Conservation (phyloP, 2,329 filamentous ascomycete species). For the Pyrenophora seminiperda region DNA sequence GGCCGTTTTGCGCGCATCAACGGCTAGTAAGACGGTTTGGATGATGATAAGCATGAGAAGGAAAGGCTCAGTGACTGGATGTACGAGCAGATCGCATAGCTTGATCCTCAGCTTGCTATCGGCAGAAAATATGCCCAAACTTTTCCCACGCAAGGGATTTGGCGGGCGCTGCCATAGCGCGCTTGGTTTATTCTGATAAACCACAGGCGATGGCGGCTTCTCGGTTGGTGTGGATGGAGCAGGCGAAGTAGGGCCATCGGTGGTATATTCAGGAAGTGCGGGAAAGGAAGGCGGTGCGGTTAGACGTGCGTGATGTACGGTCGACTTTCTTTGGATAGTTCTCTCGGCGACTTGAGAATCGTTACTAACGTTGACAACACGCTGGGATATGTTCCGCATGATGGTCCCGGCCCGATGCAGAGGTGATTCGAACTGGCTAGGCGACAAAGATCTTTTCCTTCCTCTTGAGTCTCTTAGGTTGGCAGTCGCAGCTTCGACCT, state of each 20-base stretch:
- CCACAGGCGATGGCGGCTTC: conserved; percentile 45
- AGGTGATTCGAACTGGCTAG: conserved; percentile 52
- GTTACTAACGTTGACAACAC: conserved; percentile 96
- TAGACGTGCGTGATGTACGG: conserved; percentile 60
- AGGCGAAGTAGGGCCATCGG: conserved; percentile 48
- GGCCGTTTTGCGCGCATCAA: conserved; percentile 78
- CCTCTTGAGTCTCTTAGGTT: conserved; percentile 43
- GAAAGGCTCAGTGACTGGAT: conserved; percentile 82
- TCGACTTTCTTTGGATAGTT: conserved; percentile 66
- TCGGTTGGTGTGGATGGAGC: conserved; percentile 41
- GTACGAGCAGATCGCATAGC: conserved; percentile 83
- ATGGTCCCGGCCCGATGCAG: conserved; percentile 58
- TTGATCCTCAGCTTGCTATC: conserved; percentile 74
- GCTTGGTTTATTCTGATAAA: conserved; percentile 36
- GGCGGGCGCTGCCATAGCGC: conserved; percentile 51
- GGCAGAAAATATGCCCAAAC: conserved; percentile 81
- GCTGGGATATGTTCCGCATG: conserved; percentile 81
- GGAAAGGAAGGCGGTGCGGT: conserved; percentile 59
- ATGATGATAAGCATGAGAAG: conserved; percentile 86
- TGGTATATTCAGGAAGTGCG: conserved; percentile 57
- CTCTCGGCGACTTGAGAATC: conserved; percentile 84
- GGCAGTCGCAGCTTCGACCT: conserved; percentile 59
- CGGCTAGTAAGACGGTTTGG: conserved; percentile 83
- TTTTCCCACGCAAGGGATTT: conserved; percentile 86
- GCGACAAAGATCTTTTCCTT: conserved; percentile 57